These are phyloP conservation scores for Quercus rubra DNA, from an alignment of 306 rosid genomes.

Conservation along the genomic window DNA sequence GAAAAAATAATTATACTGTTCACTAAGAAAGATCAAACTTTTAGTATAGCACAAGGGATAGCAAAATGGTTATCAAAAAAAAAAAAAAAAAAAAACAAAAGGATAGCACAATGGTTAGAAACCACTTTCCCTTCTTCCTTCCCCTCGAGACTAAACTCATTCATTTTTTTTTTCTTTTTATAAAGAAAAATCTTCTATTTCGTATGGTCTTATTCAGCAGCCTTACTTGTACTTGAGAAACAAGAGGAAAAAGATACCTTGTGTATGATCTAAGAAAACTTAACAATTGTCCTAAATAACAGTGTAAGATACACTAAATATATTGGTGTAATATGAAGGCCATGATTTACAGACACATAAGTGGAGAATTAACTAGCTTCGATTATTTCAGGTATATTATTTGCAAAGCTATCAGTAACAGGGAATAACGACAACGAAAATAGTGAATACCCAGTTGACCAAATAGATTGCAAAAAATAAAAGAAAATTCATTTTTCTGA, in stretches of 20 bases:
- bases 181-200: too few species aligned
- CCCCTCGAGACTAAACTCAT: too few species aligned
- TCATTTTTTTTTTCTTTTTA: too few species aligned
- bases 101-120: too few species aligned
- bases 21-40: neutral
- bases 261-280: neutral
- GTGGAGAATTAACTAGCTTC: neutral
- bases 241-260: neutral
- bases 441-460: neutral
- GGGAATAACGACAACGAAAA: too few species aligned
- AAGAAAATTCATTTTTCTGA: neutral
- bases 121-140: too few species aligned
- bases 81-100: too few species aligned
- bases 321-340: neutral
- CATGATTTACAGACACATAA: neutral
- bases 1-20: neutral
- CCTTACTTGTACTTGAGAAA: neutral
- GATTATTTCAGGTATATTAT: neutral
- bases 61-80: too few species aligned
- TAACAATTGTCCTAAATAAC: neutral
- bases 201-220: neutral
- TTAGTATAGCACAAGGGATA: too few species aligned
- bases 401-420: too few species aligned
- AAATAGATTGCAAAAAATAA: neutral
- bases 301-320: neutral